Conservation (phyloP, 2,329 filamentous ascomycete species). For the Echinosphaeria canescens region DNA sequence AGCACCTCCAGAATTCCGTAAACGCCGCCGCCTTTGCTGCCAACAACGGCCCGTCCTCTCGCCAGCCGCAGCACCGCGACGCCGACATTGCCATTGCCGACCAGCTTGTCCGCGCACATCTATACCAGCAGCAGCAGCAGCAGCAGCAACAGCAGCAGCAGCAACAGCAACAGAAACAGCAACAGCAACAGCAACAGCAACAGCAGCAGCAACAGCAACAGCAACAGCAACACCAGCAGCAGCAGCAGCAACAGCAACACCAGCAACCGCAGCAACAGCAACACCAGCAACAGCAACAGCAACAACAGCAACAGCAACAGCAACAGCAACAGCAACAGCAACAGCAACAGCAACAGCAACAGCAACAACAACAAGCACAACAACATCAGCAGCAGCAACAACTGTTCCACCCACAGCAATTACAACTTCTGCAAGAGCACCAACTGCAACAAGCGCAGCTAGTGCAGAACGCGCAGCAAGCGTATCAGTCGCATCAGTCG, state of each 20-base stretch:
- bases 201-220: no score
- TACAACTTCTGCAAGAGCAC: slow-evolving; percentile 2
- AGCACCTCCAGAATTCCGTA: slow-evolving; percentile 13
- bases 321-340: slow-evolving; percentile 7
- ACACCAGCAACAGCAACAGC: slow-evolving; percentile 4
- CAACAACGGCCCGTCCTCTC: slow-evolving; percentile 21
- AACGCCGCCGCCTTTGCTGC: slow-evolving; percentile 20
- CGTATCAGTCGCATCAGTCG: no score
- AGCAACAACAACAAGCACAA: no score
- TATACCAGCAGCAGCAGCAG: slow-evolving; percentile 5
- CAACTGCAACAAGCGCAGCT: slow-evolving; percentile 2
- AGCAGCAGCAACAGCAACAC: no score
- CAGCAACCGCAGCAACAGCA: no score
- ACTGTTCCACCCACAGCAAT: slow-evolving; percentile 1
- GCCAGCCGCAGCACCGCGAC: slow-evolving; percentile 29
- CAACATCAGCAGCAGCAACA: slow-evolving; percentile 2
- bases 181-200: no score
- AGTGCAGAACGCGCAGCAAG: no score
- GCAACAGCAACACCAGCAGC: no score
- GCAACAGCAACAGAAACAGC: slow-evolving; percentile 10
- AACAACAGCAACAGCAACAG: slow-evolving; percentile 8
- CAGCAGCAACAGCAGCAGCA: slow-evolving; percentile 10
- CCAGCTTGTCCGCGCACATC: no score
- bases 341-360: slow-evolving; percentile 3
- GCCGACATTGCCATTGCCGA: no score